Evolutionary conservation across 176 grass and related monocot genomes (phyloP).

Genomic region (Triticum urartu): DNA sequence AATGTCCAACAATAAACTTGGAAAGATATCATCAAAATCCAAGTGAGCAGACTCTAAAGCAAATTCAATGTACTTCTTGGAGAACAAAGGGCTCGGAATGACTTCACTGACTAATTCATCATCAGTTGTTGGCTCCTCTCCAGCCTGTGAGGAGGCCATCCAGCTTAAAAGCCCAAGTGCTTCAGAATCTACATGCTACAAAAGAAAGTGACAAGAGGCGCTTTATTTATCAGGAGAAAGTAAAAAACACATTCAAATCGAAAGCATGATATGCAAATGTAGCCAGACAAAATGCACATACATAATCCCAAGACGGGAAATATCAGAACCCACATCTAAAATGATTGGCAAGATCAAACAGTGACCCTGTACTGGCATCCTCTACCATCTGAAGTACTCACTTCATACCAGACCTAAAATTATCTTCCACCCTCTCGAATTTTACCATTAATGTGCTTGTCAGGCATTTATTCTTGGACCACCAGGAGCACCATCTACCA

Average conservation of each 20-base stretch:
- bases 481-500: background rate
- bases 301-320: background rate
- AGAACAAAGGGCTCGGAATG: constrained; percentile 79
- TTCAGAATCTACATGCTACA: constrained; percentile 68
- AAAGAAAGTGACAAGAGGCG: constrained; percentile 17
- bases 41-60: constrained; percentile 77
- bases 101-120: constrained; percentile 80
- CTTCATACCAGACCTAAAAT: constrained; percentile 15
- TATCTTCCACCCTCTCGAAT: background rate
- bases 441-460: background rate
- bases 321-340: background rate
- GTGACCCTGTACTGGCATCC: background rate
- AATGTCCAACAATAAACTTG: too few relatives aligned
- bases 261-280: constrained; percentile 10
- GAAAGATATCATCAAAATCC: constrained; percentile 92
- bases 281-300: background rate
- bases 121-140: constrained; percentile 67
- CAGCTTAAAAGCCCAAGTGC: constrained; percentile 87
- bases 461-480: constrained; percentile 12
- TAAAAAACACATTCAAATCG: background rate
- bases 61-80: constrained; percentile 62
- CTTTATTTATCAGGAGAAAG: constrained; percentile 17
- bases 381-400: constrained; percentile 19
- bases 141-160: constrained; percentile 85
- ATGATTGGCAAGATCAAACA: background rate